Conservation (phyloP, 2,329 filamentous ascomycete genomes). For the Nigrospora sphaerica region DNA sequence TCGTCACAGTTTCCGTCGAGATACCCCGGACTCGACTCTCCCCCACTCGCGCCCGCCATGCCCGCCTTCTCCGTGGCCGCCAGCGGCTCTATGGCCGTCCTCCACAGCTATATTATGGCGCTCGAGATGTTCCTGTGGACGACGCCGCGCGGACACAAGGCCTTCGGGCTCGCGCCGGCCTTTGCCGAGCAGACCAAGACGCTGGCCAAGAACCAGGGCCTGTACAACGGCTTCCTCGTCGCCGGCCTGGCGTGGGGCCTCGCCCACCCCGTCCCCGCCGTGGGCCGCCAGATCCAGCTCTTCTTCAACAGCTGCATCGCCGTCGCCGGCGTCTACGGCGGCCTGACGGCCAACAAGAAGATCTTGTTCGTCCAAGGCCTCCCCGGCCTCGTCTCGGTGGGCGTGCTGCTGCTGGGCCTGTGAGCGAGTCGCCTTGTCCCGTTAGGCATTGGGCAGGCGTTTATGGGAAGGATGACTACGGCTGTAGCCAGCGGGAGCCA, state of each 20-base stretch:
- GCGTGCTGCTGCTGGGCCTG: background rate
- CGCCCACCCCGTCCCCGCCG: background rate
- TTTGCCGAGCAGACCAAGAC: constrained; percentile 2
- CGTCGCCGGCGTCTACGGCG: constrained; percentile 1
- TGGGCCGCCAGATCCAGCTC: background rate
- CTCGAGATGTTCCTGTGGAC: constrained; percentile 3
- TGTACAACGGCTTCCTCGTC: constrained; percentile 2
- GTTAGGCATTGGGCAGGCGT: no score
- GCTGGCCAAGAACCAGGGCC: constrained; percentile 1
- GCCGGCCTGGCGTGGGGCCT: constrained; percentile 1
- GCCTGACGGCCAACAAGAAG: background rate
- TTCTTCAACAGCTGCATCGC: constrained; percentile 1
- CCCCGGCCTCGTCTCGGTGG: background rate
- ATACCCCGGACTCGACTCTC: background rate
- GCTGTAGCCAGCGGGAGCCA: no score
- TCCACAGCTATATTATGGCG: constrained; percentile 1
- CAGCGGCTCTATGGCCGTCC: background rate
- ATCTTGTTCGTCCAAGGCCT: constrained; percentile 1
- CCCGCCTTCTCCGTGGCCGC: background rate
- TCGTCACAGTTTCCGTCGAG: no score
- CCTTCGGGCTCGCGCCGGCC: background rate
- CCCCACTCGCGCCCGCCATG: background rate
- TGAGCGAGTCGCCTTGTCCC: background rate
- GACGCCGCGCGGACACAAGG: background rate
- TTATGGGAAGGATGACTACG: no score